Percentiles rank a stretch among this genome's conserved stretches.
phyloP scores from a whole-genome alignment of 139 green algal species.

The Chlorella vulgaris region DNA sequence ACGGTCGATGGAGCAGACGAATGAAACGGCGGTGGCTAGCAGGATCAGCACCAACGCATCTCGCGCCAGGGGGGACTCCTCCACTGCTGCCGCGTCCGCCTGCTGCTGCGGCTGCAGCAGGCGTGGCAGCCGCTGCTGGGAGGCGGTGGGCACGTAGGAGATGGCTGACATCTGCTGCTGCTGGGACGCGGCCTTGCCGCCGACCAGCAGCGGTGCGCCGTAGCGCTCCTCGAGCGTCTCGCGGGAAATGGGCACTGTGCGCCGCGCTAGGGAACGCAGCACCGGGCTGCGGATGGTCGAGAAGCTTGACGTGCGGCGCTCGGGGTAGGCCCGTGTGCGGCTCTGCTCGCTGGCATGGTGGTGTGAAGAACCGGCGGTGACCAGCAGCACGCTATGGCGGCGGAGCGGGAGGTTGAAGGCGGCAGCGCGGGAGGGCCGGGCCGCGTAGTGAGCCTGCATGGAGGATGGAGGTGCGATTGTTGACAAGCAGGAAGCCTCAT shows the following conservation, averaged over 20 bases:
- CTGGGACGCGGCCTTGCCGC: no score
- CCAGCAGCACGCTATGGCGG: neutral
- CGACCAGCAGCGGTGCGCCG: no score
- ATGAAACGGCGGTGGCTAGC: slow-evolving; percentile 43
- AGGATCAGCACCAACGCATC: slow-evolving; percentile 10
- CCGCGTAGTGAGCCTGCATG: no score
- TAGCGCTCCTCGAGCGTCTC: slow-evolving; percentile 12
- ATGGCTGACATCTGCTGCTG: no score
- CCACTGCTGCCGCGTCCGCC: neutral
- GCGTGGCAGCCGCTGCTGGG: no score
- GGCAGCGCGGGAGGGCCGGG: no score
- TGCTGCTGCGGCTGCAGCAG: neutral
- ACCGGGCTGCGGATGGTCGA: slow-evolving; percentile 1
- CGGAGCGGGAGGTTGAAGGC: no score
- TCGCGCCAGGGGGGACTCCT: neutral
- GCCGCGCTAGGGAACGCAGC: neutral
- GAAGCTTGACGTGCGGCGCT: neutral
- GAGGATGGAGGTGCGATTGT: no score
- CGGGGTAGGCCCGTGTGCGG: neutral
- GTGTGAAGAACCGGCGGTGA: neutral
- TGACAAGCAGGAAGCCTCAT: no score
- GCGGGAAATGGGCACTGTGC: neutral
- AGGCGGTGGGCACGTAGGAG: neutral
- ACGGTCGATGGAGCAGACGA: slow-evolving; percentile 78
- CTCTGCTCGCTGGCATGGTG: neutral